phyloP scores from a whole-genome alignment of 495 filamentous ascomycete species.

The Penicillium lagena region DNA sequence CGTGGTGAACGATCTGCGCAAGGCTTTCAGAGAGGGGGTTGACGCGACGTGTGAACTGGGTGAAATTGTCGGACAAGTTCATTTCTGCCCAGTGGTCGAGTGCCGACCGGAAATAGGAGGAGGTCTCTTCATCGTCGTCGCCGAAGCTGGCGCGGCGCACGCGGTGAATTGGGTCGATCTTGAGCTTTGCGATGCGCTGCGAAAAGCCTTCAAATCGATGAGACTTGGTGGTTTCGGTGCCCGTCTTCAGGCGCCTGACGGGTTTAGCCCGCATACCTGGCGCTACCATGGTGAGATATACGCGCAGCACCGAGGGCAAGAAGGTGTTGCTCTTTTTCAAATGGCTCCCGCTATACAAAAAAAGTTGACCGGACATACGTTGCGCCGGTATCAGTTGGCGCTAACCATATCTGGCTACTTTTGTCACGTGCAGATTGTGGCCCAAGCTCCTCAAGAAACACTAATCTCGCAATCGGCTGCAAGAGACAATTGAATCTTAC shows the following conservation, averaged over 20 bases:
- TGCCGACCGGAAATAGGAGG: conserved; percentile 75
- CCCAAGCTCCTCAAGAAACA: conserved; percentile 28
- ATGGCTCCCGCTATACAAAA: conserved; percentile 32
- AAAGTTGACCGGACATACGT: conserved; percentile 33
- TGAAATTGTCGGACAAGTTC: conserved; percentile 78
- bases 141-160: conserved; percentile 74
- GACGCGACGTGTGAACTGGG: conserved; percentile 64
- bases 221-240: conserved; percentile 69
- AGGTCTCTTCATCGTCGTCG: conserved; percentile 60
- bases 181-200: conserved; percentile 85
- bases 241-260: conserved; percentile 50
- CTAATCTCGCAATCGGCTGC: too few species aligned
- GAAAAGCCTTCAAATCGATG: conserved; percentile 92
- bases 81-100: conserved; percentile 85
- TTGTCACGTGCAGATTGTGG: conserved; percentile 27
- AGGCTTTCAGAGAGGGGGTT: conserved; percentile 78
- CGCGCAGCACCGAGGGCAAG: conserved; percentile 26
- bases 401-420: conserved; percentile 7
- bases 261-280: conserved; percentile 61
- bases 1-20: conserved; percentile 82
- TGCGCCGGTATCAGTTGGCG: conserved; percentile 32
- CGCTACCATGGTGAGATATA: conserved; percentile 41
- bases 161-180: conserved; percentile 84
- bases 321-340: conserved; percentile 17
- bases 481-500: too few species aligned